Conservation (phyloP, 2,329 filamentous ascomycete species). For the Colletotrichum sp. region DNA sequence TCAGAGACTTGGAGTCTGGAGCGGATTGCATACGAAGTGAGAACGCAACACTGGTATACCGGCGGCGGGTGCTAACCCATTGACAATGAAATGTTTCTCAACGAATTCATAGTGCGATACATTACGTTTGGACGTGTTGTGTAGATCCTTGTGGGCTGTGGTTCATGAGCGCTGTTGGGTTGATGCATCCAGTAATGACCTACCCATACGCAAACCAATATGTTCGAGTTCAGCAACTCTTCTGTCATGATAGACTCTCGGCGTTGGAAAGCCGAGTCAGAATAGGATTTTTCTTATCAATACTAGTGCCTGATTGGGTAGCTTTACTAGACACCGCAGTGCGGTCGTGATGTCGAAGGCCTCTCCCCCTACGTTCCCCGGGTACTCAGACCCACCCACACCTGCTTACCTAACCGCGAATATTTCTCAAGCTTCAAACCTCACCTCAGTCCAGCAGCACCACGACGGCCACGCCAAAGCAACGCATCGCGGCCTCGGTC, state of each 20-base stretch:
- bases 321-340: neutral
- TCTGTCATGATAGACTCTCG: neutral
- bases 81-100: neutral
- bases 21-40: neutral
- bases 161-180: neutral
- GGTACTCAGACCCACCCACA: neutral
- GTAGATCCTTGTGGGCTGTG: neutral
- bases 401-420: slow-evolving; percentile 17
- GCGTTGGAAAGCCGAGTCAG: neutral
- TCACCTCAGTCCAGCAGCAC: neutral
- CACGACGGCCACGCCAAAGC: neutral
- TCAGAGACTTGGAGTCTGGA: slow-evolving; percentile 2
- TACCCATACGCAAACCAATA: neutral
- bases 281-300: neutral
- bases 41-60: neutral
- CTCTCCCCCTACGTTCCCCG: neutral
- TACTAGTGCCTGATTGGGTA: neutral
- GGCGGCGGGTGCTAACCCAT: neutral
- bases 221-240: neutral
- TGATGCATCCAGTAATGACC: neutral
- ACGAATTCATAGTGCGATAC: neutral
- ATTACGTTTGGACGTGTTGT: neutral
- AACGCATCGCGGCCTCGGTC: neutral
- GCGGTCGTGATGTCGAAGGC: neutral
- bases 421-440: slow-evolving; percentile 7